Base-by-base conservation (phyloP, 1,284 basidiomycete genomes). In the Tilletiopsis washingtonensis region DNA sequence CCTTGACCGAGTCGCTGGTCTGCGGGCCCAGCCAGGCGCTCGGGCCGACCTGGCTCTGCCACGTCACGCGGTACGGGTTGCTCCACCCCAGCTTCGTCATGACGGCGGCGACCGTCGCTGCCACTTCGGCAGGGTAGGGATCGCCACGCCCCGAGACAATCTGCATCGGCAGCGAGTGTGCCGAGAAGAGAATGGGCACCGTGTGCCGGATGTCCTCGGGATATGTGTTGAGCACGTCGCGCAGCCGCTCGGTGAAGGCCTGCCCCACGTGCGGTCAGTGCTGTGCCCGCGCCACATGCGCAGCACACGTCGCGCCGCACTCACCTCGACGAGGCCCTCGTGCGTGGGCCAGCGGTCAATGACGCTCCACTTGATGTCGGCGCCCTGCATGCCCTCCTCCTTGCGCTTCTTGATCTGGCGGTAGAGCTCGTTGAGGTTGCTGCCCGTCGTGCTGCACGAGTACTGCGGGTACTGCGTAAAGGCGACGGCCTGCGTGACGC, bases 401-500 rank as follows among this genome's bases (percentile, higher is more conserved):
- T 61, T 59, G 15, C 67, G 56, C 72, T 32, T 79, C 70, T 64
- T 71, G 77, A 82, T 59, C 53, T 76, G 74, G 48, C 75, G 69
- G 72, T 84, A 94, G 37, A 99, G 78, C 76, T 98, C 93, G 71
- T 98, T 99, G 67, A 99, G 72, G 71, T 86, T 91, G 76, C 89
- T 93, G 36, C 94, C 94, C 0, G 94, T 98, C 4, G 94, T 99
- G 57, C 87, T 91, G 76, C 94, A 98, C 67, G 86, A 90, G 77
- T 99, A 99, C 75, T 99, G 94, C 1, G 94, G 94, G 74, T 99
- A 99, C 76, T 99, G 94, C 2, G 89, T 90, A 77, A 99, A 98
- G 19, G 91, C 94, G 21, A 99, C 80, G 0, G 93, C 94, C 49
- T 91, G 80, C 70, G 81, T 85, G 29, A 99, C 90, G 19, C 91